Evolutionary conservation across 208 protist genomes (phyloP), one percentile per base, ranked within the genome.

Genomic region (Trypanosoma avium): DNA sequence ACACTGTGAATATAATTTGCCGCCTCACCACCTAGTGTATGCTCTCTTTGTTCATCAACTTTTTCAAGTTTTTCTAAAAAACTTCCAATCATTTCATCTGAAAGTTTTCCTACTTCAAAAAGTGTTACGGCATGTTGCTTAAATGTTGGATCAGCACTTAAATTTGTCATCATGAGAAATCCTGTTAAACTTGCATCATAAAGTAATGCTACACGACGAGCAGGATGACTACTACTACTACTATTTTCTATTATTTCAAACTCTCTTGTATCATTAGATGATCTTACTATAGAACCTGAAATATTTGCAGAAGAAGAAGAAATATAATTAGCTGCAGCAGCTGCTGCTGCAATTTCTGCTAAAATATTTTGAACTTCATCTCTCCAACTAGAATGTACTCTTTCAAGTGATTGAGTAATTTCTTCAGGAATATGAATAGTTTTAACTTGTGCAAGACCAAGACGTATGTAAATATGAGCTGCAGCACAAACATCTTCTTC

Each of bases 91-190:
- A 82, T 77, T 67, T 93, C 85, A 46, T 88, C 75, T 2, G 77
- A 73, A 70, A 97, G 76, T 61, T 92, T 94, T 10, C 93, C 93
- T 43, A 93, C 80, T 64, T 97, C 93, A 65, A 95, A 97, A 3
- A 97, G 74, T 42, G 90, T 95, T 13, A 97, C 90, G 9, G 90
- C 90, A 68, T 90, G 81, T 59, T 92, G 84, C 56, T 95, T 97
- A 59, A 97, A 93, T 7, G 76, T 73, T 12, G 77, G 83, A 58
- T 93, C 79, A 29, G 77, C 60, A 21, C 90, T 95, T 22, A 98
- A 70, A 75, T 99, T 98, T 53, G 95, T 98, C 97, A 99, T 98
- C 97, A 99, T 99, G 17, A 99, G 81, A 67, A 97, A 98, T 8
- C 97, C 98, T 8, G 97, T 98, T 13, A 99, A 82, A 13, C 82